phyloP scores from a whole-genome alignment of 1,139 yeast species.

The Ogataea hybrid region DNA sequence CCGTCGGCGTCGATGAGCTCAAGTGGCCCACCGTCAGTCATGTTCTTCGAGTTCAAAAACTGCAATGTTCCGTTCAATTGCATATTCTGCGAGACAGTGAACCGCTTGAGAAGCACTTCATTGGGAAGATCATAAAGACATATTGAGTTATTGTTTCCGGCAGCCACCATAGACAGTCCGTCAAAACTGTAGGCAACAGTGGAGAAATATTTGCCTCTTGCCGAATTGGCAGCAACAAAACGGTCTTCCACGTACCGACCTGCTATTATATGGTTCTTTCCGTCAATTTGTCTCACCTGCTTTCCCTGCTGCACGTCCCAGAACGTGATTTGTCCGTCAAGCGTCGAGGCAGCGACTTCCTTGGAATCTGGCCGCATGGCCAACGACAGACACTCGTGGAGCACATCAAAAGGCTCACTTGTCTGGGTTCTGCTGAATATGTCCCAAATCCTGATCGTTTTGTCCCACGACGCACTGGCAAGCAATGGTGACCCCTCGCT shows the following conservation, averaged over 20 bases:
- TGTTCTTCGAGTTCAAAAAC: conserved; percentile 70
- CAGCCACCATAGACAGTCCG: conserved; percentile 85
- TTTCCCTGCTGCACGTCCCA: conserved; percentile 83
- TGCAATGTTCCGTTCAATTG: conserved; percentile 85
- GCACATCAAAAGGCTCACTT: conserved; percentile 87
- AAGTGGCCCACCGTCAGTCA: conserved; percentile 87
- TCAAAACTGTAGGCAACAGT: conserved; percentile 85
- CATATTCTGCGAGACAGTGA: conserved; percentile 86
- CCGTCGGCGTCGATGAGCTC: conserved; percentile 84
- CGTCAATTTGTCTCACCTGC: conserved; percentile 83
- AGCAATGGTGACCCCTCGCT: conserved; percentile 61
- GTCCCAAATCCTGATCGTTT: conserved; percentile 90
- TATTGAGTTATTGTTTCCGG: conserved; percentile 88
- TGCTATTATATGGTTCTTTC: conserved; percentile 78
- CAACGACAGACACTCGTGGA: conserved; percentile 81
- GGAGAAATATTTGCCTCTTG: conserved; percentile 81
- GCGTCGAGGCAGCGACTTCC: conserved; percentile 81
- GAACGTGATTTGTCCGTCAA: conserved; percentile 83
- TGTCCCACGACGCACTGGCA: conserved; percentile 97
- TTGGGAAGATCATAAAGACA: conserved; percentile 88
- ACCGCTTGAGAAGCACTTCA: conserved; percentile 79
- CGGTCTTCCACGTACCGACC: conserved; percentile 86
- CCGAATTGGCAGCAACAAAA: conserved; percentile 75
- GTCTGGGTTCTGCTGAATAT: conserved; percentile 81
- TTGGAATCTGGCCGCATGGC: conserved; percentile 91